Evolutionary conservation across 2,329 filamentous ascomycete genomes (phyloP).

Genomic region (Reticulascus tulasneorum): DNA sequence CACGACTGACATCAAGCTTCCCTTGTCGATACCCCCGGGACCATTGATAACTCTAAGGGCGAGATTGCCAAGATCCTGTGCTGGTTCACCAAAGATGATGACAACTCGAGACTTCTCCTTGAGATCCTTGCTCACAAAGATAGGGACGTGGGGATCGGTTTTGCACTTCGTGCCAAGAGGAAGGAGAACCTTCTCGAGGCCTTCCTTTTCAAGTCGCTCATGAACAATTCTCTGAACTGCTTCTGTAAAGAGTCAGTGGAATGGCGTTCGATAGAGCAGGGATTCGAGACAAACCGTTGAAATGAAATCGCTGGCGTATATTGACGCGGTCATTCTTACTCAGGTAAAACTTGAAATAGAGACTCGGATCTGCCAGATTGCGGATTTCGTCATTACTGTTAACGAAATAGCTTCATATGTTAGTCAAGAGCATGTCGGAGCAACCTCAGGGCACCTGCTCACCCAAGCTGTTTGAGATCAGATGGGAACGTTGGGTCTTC

Average conservation of each 20-base stretch:
- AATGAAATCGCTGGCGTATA: slow-evolving; percentile 65
- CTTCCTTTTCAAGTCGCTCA: slow-evolving; percentile 56
- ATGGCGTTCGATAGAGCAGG: neutral
- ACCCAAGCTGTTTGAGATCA: slow-evolving; percentile 71
- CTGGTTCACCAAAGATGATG: slow-evolving; percentile 68
- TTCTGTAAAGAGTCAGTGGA: slow-evolving; percentile 35
- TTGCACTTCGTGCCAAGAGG: slow-evolving; percentile 46
- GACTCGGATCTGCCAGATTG: slow-evolving; percentile 60
- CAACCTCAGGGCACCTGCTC: slow-evolving; percentile 19
- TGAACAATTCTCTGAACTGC: slow-evolving; percentile 59
- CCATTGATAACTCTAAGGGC: slow-evolving; percentile 65
- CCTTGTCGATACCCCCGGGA: slow-evolving; percentile 61
- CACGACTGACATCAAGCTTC: slow-evolving; percentile 66
- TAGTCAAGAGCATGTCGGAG: neutral
- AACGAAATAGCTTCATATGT: slow-evolving; percentile 64
- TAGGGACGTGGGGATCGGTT: slow-evolving; percentile 59
- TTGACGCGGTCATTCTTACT: slow-evolving; percentile 75
- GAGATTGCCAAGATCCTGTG: slow-evolving; percentile 70
- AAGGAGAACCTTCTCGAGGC: slow-evolving; percentile 57
- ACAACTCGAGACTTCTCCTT: slow-evolving; percentile 58
- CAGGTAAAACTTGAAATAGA: slow-evolving; percentile 71
- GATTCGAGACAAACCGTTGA: slow-evolving; percentile 59
- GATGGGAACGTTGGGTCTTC: slow-evolving; percentile 62
- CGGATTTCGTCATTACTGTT: slow-evolving; percentile 73
- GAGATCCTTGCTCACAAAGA: slow-evolving; percentile 57